phyloP scores from a whole-genome alignment of 2,329 filamentous ascomycete species.

The Colletotrichum nymphaeae region DNA sequence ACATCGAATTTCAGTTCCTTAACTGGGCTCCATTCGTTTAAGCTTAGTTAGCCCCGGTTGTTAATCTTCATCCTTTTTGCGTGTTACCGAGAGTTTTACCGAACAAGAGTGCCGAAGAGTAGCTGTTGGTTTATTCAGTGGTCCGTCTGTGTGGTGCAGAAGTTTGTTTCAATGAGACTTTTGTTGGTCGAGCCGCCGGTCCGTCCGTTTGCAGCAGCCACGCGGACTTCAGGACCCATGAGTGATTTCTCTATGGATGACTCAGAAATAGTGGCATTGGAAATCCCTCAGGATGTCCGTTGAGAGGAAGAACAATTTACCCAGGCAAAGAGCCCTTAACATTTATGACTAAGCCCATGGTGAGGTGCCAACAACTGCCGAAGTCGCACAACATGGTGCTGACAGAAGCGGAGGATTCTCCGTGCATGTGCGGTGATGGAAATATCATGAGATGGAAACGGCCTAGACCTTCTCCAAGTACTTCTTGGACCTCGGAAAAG shows the following conservation, averaged over 20 bases:
- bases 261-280: neutral
- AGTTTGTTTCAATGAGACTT: neutral
- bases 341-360: slow-evolving; percentile 11
- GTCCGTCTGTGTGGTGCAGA: neutral
- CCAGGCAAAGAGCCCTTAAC: neutral
- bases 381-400: neutral
- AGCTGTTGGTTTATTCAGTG: neutral
- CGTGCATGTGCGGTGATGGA: neutral
- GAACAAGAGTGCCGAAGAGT: neutral
- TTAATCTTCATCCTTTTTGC: neutral
- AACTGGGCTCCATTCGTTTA: neutral
- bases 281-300: neutral
- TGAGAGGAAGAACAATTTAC: neutral
- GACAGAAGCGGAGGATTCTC: neutral
- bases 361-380: neutral
- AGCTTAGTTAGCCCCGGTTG: neutral
- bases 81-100: neutral
- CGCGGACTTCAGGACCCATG: neutral
- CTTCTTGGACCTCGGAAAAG: slow-evolving; percentile 1
- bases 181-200: neutral
- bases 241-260: neutral
- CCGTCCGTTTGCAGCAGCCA: neutral
- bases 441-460: neutral
- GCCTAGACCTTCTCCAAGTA: neutral
- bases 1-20: neutral